phyloP scores from a whole-genome alignment of 306 rosid genomes.

The Vicia sativa region DNA sequence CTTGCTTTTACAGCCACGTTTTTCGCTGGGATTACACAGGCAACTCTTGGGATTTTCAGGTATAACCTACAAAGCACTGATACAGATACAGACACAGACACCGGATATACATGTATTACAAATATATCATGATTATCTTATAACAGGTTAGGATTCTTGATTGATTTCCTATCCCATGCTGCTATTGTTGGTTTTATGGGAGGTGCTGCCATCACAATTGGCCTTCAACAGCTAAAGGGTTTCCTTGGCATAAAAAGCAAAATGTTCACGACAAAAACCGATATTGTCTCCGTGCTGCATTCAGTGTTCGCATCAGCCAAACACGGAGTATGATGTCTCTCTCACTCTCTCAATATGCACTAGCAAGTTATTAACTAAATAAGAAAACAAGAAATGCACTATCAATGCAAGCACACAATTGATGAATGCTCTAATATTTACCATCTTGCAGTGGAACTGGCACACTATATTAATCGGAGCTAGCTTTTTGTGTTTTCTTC shows the following conservation, averaged over 20 bases:
- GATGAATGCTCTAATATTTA: constrained; percentile 27
- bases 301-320: constrained; percentile 66
- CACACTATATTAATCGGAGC: constrained; percentile 80
- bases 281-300: constrained; percentile 68
- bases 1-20: constrained; percentile 98
- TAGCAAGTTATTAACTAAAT: neutral
- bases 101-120: neutral
- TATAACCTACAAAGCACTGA: neutral
- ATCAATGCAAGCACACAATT: constrained; percentile 16
- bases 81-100: neutral
- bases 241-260: constrained; percentile 72
- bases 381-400: neutral
- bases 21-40: constrained; percentile 94
- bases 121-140: constrained; percentile 15
- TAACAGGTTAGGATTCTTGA: constrained; percentile 89
- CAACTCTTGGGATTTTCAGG: constrained; percentile 86
- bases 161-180: constrained; percentile 95
- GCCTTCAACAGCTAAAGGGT: constrained; percentile 97
- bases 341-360: constrained; percentile 6
- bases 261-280: constrained; percentile 70
- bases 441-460: constrained; percentile 92
- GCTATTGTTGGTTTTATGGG: constrained; percentile 99
- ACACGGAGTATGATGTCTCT: constrained; percentile 68
- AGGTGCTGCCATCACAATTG: constrained; percentile 96
- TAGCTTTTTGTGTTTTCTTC: constrained; percentile 66